Evolutionary conservation across 257 asterid genomes (phyloP).

Genomic region (Solanum verrucosum): DNA sequence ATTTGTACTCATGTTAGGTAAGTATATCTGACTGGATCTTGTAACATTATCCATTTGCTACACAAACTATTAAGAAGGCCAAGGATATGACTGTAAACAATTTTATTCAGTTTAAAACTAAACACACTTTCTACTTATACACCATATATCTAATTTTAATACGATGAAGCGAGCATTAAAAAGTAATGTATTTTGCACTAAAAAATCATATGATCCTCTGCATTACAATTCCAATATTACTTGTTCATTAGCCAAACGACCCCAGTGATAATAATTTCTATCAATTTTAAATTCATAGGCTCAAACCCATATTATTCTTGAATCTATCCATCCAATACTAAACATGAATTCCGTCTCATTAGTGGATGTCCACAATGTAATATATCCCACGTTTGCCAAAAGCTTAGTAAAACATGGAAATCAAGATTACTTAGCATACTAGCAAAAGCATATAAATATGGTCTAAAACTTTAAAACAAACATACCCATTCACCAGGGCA

Average conservation of each 20-base stretch:
- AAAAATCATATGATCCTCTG: background rate
- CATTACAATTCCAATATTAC: background rate
- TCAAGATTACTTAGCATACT: background rate
- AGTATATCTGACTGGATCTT: background rate
- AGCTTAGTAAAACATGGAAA: background rate
- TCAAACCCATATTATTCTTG: background rate
- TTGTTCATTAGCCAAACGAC: background rate
- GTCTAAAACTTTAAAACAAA: background rate
- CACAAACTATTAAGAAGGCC: background rate
- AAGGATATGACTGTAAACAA: background rate
- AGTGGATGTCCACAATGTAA: background rate
- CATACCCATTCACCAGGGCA: constrained; percentile 99
- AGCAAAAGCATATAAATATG: background rate
- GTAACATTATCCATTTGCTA: background rate
- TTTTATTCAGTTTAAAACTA: background rate
- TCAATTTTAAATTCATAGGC: background rate
- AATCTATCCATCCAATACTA: background rate
- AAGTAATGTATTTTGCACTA: background rate
- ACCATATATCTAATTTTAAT: background rate
- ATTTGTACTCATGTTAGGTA: background rate
- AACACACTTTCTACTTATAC: background rate
- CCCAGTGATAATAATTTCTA: background rate
- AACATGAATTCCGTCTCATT: background rate
- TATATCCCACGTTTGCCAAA: background rate
- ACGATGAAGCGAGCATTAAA: background rate